Evolutionary conservation across 2,329 filamentous ascomycete species (phyloP).

Genomic region (Cordyceps pruinosa): DNA sequence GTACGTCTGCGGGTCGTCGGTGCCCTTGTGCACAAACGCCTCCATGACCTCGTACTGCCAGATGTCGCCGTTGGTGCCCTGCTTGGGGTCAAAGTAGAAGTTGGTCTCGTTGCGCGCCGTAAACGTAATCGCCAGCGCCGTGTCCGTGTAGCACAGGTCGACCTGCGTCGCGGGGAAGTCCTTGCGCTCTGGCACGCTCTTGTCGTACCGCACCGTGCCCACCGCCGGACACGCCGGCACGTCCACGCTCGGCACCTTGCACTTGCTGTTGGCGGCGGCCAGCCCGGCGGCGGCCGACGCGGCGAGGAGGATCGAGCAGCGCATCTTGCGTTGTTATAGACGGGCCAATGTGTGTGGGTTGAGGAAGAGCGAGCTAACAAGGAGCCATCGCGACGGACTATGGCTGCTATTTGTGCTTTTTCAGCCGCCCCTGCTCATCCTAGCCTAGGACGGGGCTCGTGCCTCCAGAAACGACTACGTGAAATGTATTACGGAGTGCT

Average conservation of each 20-base stretch:
- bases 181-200: conserved; percentile 34
- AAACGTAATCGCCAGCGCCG: conserved; percentile 34
- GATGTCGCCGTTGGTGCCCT: conserved; percentile 39
- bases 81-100: conserved; percentile 38
- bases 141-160: conserved; percentile 39
- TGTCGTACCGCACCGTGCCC: conserved; percentile 32
- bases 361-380: neutral
- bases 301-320: neutral
- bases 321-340: neutral
- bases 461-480: neutral
- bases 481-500: neutral
- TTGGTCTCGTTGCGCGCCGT: conserved; percentile 38
- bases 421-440: neutral
- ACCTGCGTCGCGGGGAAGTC: conserved; percentile 39
- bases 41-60: conserved; percentile 47
- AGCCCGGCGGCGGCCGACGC: conserved; percentile 8
- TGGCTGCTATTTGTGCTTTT: neutral
- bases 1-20: conserved; percentile 40
- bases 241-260: conserved; percentile 22
- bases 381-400: neutral
- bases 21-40: conserved; percentile 40
- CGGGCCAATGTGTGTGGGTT: neutral
- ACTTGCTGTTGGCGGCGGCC: conserved; percentile 5
- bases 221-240: conserved; percentile 33
- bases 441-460: neutral